These are phyloP conservation scores for Paecilomyces niveus DNA, from an alignment of 2,329 filamentous ascomycete species.

Conservation along the genomic window DNA sequence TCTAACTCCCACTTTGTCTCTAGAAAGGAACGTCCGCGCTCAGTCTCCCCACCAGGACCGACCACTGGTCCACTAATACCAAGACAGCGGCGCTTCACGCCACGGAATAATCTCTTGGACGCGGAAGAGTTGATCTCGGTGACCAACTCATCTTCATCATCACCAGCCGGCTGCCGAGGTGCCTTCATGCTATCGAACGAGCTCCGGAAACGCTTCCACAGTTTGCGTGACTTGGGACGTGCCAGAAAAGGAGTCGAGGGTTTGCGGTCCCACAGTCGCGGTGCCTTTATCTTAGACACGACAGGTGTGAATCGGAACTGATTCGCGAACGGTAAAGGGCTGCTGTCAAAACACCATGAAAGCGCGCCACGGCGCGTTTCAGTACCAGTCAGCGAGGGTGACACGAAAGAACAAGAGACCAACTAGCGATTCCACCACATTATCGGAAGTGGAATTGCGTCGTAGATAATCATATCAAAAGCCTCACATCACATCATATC, in stretches of 20 bases:
- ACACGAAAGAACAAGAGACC: neutral
- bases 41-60: slow-evolving; percentile 5
- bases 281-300: slow-evolving; percentile 23
- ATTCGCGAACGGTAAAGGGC: slow-evolving; percentile 13
- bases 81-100: slow-evolving; percentile 30
- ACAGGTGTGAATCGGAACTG: slow-evolving; percentile 37
- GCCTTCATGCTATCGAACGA: slow-evolving; percentile 28
- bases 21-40: slow-evolving; percentile 28
- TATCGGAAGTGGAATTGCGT: neutral
- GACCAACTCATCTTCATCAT: slow-evolving; percentile 15
- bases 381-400: neutral
- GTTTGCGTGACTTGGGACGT: slow-evolving; percentile 35
- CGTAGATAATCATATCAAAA: neutral
- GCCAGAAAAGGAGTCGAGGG: slow-evolving; percentile 34
- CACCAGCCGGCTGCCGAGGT: slow-evolving; percentile 8
- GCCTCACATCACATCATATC: neutral
- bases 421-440: neutral
- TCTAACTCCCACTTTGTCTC: slow-evolving; percentile 37
- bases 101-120: slow-evolving; percentile 21
- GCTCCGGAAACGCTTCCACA: slow-evolving; percentile 39
- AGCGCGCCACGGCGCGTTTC: neutral
- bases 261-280: slow-evolving; percentile 39
- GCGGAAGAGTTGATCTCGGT: slow-evolving; percentile 28
- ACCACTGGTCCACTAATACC: slow-evolving; percentile 7
- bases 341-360: slow-evolving; percentile 1